These are phyloP conservation scores for Triadica sebifera DNA, from an alignment of 345 rosid genomes.

Conservation along the genomic window DNA sequence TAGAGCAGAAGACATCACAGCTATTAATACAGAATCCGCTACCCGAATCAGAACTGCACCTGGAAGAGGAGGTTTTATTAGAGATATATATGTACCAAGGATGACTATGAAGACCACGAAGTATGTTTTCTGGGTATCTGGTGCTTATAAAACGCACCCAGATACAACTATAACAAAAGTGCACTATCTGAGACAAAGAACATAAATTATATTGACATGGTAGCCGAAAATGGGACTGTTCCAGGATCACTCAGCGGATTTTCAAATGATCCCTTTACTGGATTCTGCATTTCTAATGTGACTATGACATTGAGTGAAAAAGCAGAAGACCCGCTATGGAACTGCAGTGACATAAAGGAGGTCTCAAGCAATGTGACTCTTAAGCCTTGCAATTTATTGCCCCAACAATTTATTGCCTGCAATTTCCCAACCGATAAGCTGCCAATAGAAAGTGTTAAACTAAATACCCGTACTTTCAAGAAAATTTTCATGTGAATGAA, in stretches of 20 bases:
- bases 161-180: conserved; percentile 54
- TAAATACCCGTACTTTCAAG: conserved; percentile 41
- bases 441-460: conserved; percentile 52
- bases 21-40: conserved; percentile 49
- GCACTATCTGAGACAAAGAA: conserved; percentile 50
- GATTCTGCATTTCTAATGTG: conserved; percentile 69
- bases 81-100: conserved; percentile 55
- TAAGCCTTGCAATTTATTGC: conserved; percentile 47
- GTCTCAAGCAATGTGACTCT: conserved; percentile 55
- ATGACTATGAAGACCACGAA: conserved; percentile 59
- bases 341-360: conserved; percentile 62
- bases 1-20: conserved; percentile 49
- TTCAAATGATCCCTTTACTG: conserved; percentile 45
- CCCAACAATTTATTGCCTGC: conserved; percentile 45
- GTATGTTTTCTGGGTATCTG: conserved; percentile 78
- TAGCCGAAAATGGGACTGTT: conserved; percentile 54
- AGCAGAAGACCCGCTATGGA: conserved; percentile 56
- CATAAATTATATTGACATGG: conserved; percentile 55
- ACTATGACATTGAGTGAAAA: conserved; percentile 38
- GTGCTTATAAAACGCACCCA: conserved; percentile 61
- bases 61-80: conserved; percentile 71
- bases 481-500: neutral
- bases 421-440: conserved; percentile 53
- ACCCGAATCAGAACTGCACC: conserved; percentile 58
- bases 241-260: conserved; percentile 55